These are phyloP conservation scores for Vishniacozyma victoriae DNA, from an alignment of 768 basidiomycete genomes.

Conservation along the genomic window DNA sequence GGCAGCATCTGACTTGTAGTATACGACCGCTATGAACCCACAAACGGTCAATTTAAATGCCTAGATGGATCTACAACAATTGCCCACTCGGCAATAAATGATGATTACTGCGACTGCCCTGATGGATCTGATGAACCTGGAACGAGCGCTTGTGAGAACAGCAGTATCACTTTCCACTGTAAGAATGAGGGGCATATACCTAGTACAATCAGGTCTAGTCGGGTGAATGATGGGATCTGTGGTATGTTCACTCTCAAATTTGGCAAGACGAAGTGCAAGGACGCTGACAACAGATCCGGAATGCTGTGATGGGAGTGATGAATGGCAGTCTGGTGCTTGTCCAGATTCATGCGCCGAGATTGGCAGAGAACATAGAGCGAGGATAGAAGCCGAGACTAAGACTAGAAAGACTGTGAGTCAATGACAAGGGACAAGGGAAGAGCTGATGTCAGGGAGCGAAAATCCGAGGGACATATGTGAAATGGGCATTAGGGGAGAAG, in stretches of 20 bases:
- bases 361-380: slow-evolving; percentile 63
- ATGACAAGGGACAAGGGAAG: neutral
- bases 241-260: slow-evolving; percentile 53
- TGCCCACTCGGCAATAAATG: slow-evolving; percentile 74
- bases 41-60: slow-evolving; percentile 59
- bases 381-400: slow-evolving; percentile 68
- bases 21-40: slow-evolving; percentile 16
- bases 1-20: slow-evolving; percentile 7
- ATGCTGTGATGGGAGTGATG: slow-evolving; percentile 96
- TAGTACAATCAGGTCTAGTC: slow-evolving; percentile 65
- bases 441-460: slow-evolving; percentile 65
- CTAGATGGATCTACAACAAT: slow-evolving; percentile 74
- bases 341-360: slow-evolving; percentile 68
- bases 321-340: slow-evolving; percentile 67
- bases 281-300: slow-evolving; percentile 59
- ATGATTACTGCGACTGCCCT: slow-evolving; percentile 88
- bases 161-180: slow-evolving; percentile 70
- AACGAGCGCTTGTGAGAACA: slow-evolving; percentile 67
- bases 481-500: slow-evolving; percentile 84
- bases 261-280: neutral
- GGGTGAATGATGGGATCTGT: slow-evolving; percentile 89
- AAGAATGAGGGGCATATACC: slow-evolving; percentile 83
- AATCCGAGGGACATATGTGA: slow-evolving; percentile 80
- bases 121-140: slow-evolving; percentile 97
- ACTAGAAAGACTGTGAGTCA: slow-evolving; percentile 67